These are phyloP conservation scores for Nelumbo lutea DNA, from an alignment of 164 flowering plant genomes.

Conservation along the genomic window DNA sequence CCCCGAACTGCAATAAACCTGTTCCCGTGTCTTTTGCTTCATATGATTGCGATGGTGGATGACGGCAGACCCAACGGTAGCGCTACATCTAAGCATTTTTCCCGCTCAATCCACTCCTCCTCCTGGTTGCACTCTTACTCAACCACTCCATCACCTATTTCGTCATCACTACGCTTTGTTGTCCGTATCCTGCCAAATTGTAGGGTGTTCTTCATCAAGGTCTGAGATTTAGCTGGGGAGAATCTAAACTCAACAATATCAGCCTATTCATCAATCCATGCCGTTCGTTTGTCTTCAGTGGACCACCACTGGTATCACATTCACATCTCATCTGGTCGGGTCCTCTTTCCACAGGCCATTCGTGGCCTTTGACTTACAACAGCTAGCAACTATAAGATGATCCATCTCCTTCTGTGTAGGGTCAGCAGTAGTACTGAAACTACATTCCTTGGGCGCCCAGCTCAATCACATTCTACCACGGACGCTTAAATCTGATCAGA, in stretches of 20 bases:
- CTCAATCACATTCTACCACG: too few species aligned
- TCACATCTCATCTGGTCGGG: too few species aligned
- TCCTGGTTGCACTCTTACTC: constrained; percentile 35
- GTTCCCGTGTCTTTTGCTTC: constrained; percentile 24
- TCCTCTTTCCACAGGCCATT: too few species aligned
- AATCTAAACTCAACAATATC: too few species aligned
- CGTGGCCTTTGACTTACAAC: too few species aligned
- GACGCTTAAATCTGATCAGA: not conserved
- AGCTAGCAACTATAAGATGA: too few species aligned
- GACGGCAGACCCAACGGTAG: constrained; percentile 29
- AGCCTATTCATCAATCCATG: not conserved
- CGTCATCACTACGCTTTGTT: constrained; percentile 33
- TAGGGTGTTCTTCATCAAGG: not conserved
- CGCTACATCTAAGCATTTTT: constrained; percentile 28
- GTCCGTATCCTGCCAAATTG: not conserved
- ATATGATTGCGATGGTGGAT: constrained; percentile 26
- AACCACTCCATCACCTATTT: constrained; percentile 33
- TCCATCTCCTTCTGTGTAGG: too few species aligned
- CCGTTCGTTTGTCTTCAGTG: too few species aligned
- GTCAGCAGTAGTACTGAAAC: too few species aligned
- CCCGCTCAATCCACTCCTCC: constrained; percentile 21
- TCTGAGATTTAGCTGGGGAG: too few species aligned
- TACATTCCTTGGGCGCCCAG: too few species aligned
- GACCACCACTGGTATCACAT: too few species aligned
- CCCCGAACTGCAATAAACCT: constrained; percentile 40